Evolutionary conservation across 1,284 basidiomycete species (phyloP).

Genomic region (Lignosus rhinocerotis): DNA sequence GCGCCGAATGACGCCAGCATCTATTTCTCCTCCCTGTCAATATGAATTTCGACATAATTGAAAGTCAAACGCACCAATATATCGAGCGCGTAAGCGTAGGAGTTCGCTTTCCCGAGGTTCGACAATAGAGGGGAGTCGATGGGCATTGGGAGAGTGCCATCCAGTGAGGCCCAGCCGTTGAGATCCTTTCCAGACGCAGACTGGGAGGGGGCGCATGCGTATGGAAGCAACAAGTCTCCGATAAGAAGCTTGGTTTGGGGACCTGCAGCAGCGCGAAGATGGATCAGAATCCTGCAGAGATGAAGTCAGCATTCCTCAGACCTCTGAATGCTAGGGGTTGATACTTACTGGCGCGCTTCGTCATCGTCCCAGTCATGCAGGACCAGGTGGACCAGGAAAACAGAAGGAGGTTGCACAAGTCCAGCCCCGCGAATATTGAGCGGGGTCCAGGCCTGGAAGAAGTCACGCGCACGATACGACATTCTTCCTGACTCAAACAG

Average conservation of each 20-base stretch:
- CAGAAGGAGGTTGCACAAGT: no score
- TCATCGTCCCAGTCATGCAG: constrained; percentile 15
- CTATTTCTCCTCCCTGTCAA: constrained; percentile 32
- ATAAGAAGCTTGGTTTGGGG: constrained; percentile 17
- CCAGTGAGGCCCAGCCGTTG: not conserved
- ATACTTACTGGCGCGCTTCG: constrained; percentile 7
- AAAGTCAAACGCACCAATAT: no score
- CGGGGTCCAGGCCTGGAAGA: not conserved
- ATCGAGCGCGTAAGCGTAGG: no score
- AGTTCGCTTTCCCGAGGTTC: no score
- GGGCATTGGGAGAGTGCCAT: no score
- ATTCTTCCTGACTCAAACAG: not conserved
- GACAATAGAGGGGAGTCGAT: no score
- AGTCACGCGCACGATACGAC: not conserved
- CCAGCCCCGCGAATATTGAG: no score
- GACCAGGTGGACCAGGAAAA: no score
- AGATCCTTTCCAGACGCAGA: not conserved
- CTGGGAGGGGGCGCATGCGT: constrained; percentile 9
- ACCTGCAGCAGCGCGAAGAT: constrained; percentile 14
- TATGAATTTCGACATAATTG: no score
- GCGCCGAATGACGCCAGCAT: constrained; percentile 68
- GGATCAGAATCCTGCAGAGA: constrained; percentile 8
- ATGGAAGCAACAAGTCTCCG: constrained; percentile 18
- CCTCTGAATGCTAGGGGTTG: no score
- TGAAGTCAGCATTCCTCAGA: not conserved